These are phyloP conservation scores for Limonium bicolor DNA, from an alignment of 148 eudicot genomes.

Conservation along the genomic window DNA sequence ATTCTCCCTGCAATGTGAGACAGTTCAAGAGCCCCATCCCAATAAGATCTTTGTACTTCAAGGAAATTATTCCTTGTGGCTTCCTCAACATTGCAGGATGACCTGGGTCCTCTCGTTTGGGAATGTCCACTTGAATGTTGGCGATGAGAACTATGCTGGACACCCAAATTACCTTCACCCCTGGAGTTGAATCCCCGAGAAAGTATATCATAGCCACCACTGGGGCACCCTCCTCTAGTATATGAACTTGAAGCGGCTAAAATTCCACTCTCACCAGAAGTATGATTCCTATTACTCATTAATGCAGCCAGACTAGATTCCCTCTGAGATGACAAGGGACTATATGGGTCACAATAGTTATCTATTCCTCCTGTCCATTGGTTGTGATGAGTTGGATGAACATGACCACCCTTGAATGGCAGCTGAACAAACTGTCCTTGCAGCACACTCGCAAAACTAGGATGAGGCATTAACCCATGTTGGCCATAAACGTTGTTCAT, in stretches of 20 bases:
- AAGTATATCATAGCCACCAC: background rate
- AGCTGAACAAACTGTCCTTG: conserved; percentile 20
- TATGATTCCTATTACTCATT: background rate
- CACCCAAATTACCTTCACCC: background rate
- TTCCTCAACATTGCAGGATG: conserved; percentile 14
- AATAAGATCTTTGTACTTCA: conserved; percentile 47
- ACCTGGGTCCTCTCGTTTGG: conserved; percentile 13
- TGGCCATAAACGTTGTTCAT: conserved; percentile 4
- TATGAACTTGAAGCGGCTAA: background rate
- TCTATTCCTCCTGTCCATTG: conserved; percentile 5
- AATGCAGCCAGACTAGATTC: conserved; percentile 2
- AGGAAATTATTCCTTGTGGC: conserved; percentile 23
- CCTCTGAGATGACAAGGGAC: background rate
- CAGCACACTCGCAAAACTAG: conserved; percentile 10
- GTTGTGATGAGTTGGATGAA: background rate
- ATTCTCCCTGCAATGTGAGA: conserved; percentile 52
- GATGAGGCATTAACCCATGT: conserved; percentile 8
- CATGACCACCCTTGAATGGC: conserved; percentile 1
- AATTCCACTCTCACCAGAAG: background rate
- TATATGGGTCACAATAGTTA: too few relatives aligned
- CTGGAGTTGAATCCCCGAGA: conserved; percentile 3
- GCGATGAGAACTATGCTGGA: conserved; percentile 11
- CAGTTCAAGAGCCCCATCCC: conserved; percentile 39
- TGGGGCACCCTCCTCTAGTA: background rate
- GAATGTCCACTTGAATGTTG: conserved; percentile 5